Evolutionary conservation across 2,329 filamentous ascomycete species (phyloP).

Genomic region (Aspergillus novofumigatus): DNA sequence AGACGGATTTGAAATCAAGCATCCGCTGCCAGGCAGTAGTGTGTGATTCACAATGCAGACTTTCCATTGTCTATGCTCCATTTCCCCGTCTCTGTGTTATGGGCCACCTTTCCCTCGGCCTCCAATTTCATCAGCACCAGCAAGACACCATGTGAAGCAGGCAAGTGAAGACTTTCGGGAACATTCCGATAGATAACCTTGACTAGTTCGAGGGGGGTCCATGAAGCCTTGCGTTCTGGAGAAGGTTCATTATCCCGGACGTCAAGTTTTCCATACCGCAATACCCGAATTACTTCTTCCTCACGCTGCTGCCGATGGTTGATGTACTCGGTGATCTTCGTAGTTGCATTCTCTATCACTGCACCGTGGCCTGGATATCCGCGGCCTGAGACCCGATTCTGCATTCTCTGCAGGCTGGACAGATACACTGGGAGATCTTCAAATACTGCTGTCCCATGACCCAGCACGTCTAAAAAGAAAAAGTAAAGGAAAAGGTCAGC

Average conservation of each 20-base stretch:
- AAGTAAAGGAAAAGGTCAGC: background rate
- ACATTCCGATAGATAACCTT: conserved; percentile 80
- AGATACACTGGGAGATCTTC: conserved; percentile 71
- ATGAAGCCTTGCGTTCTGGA: conserved; percentile 40
- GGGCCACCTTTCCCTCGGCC: conserved; percentile 63
- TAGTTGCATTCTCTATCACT: conserved; percentile 67
- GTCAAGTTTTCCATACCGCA: conserved; percentile 46
- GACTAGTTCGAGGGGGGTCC: conserved; percentile 78
- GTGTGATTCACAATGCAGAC: conserved; percentile 26
- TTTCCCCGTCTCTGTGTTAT: conserved; percentile 24
- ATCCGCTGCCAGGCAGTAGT: background rate
- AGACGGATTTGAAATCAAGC: background rate
- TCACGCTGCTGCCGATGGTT: conserved; percentile 75
- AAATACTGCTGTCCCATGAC: conserved; percentile 81
- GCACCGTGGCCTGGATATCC: conserved; percentile 88
- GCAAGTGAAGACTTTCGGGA: conserved; percentile 66
- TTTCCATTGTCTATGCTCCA: conserved; percentile 28
- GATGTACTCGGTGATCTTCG: conserved; percentile 78
- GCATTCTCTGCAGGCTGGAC: conserved; percentile 65
- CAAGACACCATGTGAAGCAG: conserved; percentile 70
- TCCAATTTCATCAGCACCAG: conserved; percentile 78
- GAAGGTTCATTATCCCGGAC: conserved; percentile 28
- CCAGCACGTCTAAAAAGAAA: conserved; percentile 59
- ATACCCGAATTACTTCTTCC: conserved; percentile 65
- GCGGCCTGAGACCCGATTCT: conserved; percentile 53